Base-by-base conservation (phyloP, 345 rosid genomes). In the Hypericum androsaemum region DNA sequence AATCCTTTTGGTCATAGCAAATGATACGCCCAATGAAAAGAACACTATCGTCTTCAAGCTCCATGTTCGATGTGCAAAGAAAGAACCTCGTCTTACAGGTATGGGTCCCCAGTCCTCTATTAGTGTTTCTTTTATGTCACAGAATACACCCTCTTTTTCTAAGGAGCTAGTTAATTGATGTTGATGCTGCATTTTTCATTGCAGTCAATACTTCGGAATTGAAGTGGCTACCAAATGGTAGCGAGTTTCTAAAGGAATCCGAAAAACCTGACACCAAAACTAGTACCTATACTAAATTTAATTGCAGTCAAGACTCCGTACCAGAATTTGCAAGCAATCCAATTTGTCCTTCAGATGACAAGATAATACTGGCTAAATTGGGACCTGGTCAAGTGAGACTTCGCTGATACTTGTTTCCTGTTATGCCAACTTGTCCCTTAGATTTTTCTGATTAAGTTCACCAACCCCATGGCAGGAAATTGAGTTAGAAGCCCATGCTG, bases 11-110 rank as follows among this genome's bases (percentile, higher is more conserved):
- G 44, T 28, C 59, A 53, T 53, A 87, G 98, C 80, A 61, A 83
- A 71, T 47, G 94, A 85, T 67, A 75, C 66, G 40, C 73, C 89
- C 36, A 88, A 83, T 71, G 96, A 88, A 62, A 92, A 80, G 82
- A 92, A 85, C 65, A 88, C 95, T 44, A 77, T 92, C 55, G 98
- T 88, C 54, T 88, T 88, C 70, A 92, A 88, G 60, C 97, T 92
- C 59, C 90, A 88, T 76, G 86, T 56, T 46, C 61, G 35, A 36
- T 92, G 97, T 69, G 45, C 74, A 22, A 57, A 37, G 44, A 68
- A 74, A 5, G 69, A 15, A 47, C 61, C 78, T 7, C 90, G 95
- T 40, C 53, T 62, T 37, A 67, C 75, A 55, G 96, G 96, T 92
- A 71, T 41, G 52, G 32, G 39, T 14, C 41, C 43, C 39, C 15